Conservation (phyloP, 2,329 filamentous ascomycete genomes). For the Aaosphaeria pasadenensis region DNA sequence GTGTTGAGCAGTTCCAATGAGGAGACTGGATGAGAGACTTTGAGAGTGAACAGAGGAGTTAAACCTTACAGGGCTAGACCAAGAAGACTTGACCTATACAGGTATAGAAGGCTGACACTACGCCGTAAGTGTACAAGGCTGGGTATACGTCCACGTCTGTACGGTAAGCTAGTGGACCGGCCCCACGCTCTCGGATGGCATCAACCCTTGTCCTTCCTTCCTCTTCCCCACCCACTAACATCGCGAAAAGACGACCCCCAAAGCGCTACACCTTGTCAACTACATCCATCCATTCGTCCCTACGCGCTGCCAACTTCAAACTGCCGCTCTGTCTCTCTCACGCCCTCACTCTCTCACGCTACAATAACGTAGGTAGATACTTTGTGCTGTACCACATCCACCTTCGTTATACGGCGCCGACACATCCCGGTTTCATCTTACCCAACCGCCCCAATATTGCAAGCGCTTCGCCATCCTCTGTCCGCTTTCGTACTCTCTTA, state of each 20-base stretch:
- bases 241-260: no score
- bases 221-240: no score
- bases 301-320: slow-evolving; percentile 24
- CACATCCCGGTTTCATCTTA: slow-evolving; percentile 33
- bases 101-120: no score
- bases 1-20: not conserved
- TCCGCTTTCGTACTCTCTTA: slow-evolving; percentile 17
- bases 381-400: not conserved
- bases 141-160: no score
- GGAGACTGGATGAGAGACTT: not conserved
- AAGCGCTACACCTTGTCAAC: no score
- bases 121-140: no score
- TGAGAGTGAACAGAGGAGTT: not conserved
- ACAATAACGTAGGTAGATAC: not conserved
- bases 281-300: slow-evolving; percentile 23
- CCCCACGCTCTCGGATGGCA: no score
- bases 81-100: no score
- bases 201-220: no score
- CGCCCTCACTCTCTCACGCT: not conserved
- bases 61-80: no score
- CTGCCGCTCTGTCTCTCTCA: slow-evolving; percentile 23
- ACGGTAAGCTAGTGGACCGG: no score
- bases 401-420: slow-evolving; percentile 14
- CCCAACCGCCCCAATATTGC: slow-evolving; percentile 31
- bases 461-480: slow-evolving; percentile 30